Base-by-base conservation (phyloP, 2,329 filamentous ascomycete species). In the Monilinia fructicola region DNA sequence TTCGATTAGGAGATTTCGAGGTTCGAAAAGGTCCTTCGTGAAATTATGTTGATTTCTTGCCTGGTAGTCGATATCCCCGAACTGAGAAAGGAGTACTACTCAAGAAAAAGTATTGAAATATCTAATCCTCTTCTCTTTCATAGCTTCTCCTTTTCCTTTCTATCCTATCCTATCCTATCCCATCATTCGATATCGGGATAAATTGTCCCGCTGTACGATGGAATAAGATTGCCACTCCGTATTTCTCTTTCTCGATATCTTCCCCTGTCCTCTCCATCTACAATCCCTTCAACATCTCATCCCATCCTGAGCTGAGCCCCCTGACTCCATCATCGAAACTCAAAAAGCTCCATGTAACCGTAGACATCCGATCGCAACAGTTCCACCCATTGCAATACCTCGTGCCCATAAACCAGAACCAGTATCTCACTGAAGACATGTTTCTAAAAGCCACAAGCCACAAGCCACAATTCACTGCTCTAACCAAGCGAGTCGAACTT, bases 401-500 rank as follows among this genome's bases (percentile, higher is more conserved):
- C 40, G 16, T 42, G 4, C 40, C 40, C 16, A 42, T 14, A 42
- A 14, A 42, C 40, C 12, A 42, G 40, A 42, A 42, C 40, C 0
- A 42, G 40, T 14, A 16, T 42, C 40, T 4, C 40, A 42, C 40
- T 42, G 40, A 42, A 42, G 16, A 16, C 10, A 42, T 42, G 12
- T 42, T 42, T 18, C 40, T 16, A 42, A 42, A 16, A 42, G 12
- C 12, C 12, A 42, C 11, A 16, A 9, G 3, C 3, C 12, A n/a
- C n/a, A n/a, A 42, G 12, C 12, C 16, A 16, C 40, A 48, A n/a
- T 1, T 10, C 21, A 11, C 9, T 11, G 21, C n/a, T 23, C 21
- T 21, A 3, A 2, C 3, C 1, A 7, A 21, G 2, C 21, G n/a
- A 4, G 7, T n/a, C 3, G n/a, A 4, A n/a, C 7, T 48, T 48